Base-by-base conservation (phyloP, 2,329 filamentous ascomycete genomes). In the Sclerotiophoma versabilis region DNA sequence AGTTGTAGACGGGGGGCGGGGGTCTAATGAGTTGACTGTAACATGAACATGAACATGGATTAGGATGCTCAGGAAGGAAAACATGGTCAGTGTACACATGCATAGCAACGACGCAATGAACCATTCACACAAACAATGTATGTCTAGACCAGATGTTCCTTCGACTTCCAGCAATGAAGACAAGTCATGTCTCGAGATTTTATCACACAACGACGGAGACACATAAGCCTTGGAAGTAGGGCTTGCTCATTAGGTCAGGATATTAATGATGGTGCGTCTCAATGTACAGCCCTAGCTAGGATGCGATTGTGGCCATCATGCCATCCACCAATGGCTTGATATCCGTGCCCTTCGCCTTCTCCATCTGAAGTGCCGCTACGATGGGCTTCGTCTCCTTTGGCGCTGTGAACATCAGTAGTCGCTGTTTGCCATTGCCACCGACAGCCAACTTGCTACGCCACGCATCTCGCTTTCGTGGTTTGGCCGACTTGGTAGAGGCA, bases 341-440 rank as follows among this genome's bases (percentile, higher is more conserved):
- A 39, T 68, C 63, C 9, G 47, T 54, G 15, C 69, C 69, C 8
- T 58, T 60, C 34, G 62, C 63, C 50, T 65, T 69, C 47, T 65
- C 60, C 23, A 63, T 57, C 11, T 58, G 48, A 2, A 71, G 58
- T 14, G 60, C 46, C 26, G 60, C 47, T 2, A 68, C 52, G 9
- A 65, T 54, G 0, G 50, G 53, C 25, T 57, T 55, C 23, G 62
- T 55, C 41, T 64, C 59, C 25, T 29, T 44, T 9, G 54, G 54
- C 3, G 59, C 59, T 5, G 48, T 48, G 11, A 54, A 39, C 19
- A 53, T 51, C 4, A 60, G 52, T 20, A 63, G 34, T 20, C 46
- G 46, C n/a, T 55, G 52, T 43, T 50, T 55, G 2, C 22, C 12
- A 10, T 42, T 39, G 23, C 52, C 46, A 17, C 52, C 46, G 3